Base-by-base conservation (phyloP, 306 rosid genomes). In the Casuarina glauca region DNA sequence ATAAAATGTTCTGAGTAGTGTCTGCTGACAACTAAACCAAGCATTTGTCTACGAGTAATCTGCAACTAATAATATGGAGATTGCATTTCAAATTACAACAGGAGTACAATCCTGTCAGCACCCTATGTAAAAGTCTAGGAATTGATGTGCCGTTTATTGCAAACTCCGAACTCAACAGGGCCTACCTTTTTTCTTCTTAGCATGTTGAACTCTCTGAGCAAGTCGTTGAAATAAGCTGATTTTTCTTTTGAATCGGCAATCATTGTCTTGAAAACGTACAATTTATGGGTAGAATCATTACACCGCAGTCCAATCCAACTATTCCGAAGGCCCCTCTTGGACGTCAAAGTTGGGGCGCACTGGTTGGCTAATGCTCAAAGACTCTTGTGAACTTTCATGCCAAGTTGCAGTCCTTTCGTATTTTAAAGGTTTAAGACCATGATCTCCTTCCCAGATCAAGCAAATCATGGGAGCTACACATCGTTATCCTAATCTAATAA, bases 291-390 rank as follows among this genome's bases (percentile, higher is more conserved):
- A 12, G 45, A 36, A 62, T 62, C 69, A 62, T 62, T 62, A 13
- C 41, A 36, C 9, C 5, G 15, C 69, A 62, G 45, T 13, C 13
- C 44, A 62, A 62, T 62, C 44, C 69, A 62, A 36, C 45, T 9
- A 36, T 11, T 17, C 62, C 4, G 69, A 51, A 73, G 73, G 35
- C 68, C 67, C 73, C 49, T 71, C 43, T 52, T 76, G 52, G 77
- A 70, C 51, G 50, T 74, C 43, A 79, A 66, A 79, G 70, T 84
- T 82, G 84, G 78, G 76, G 61, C 84, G 61, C 84, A 74, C 52
- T 55, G 16, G 7, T 75, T 51, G 72, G 63, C 75, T 75, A 54
- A 75, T 61, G 49, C 61, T 80, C 61, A 75, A 75, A 76, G 64
- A 36, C 64, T 58, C 36, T 58, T 58, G 64, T 58, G 15, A 58